These are phyloP conservation scores for Saccharum hybrid DNA, from an alignment of 202 grass and related monocot genomes.

Conservation along the genomic window DNA sequence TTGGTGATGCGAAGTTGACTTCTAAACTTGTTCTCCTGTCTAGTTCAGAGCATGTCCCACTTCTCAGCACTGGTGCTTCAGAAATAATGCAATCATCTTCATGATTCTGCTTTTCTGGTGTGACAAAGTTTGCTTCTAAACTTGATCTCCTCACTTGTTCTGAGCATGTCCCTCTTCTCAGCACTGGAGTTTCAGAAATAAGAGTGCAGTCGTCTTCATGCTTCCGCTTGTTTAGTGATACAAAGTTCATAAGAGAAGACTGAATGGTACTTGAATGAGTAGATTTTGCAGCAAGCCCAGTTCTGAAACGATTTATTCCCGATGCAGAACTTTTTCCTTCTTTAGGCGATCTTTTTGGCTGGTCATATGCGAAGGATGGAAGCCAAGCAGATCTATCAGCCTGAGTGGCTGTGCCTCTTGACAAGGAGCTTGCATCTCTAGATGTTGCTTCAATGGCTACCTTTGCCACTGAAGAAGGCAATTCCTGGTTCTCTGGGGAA, in stretches of 20 bases:
- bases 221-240: conserved; percentile 84
- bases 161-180: conserved; percentile 61
- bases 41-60: conserved; percentile 52
- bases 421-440: conserved; percentile 44
- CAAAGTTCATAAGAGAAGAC: conserved; percentile 77
- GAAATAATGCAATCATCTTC: conserved; percentile 66
- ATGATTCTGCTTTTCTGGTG: conserved; percentile 70
- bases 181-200: conserved; percentile 81
- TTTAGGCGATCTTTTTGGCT: conserved; percentile 47
- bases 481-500: conserved; percentile 36
- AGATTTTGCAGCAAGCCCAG: conserved; percentile 46
- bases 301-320: conserved; percentile 34
- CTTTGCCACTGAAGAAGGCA: conserved; percentile 36
- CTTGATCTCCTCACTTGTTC: conserved; percentile 53
- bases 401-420: conserved; percentile 42
- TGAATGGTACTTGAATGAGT: conserved; percentile 60
- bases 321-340: conserved; percentile 29
- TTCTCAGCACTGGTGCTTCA: conserved; percentile 82
- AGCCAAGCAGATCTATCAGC: conserved; percentile 50
- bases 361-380: conserved; percentile 51
- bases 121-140: conserved; percentile 55
- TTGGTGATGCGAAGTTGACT: conserved; percentile 60
- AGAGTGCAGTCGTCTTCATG: conserved; percentile 58
- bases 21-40: conserved; percentile 46
- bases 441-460: conserved; percentile 34